Percentiles rank a stretch among this genome's conserved stretches.
These are phyloP conservation scores for Solanum appendiculatum DNA, from an alignment of 257 asterid species.

Conservation along the genomic window DNA sequence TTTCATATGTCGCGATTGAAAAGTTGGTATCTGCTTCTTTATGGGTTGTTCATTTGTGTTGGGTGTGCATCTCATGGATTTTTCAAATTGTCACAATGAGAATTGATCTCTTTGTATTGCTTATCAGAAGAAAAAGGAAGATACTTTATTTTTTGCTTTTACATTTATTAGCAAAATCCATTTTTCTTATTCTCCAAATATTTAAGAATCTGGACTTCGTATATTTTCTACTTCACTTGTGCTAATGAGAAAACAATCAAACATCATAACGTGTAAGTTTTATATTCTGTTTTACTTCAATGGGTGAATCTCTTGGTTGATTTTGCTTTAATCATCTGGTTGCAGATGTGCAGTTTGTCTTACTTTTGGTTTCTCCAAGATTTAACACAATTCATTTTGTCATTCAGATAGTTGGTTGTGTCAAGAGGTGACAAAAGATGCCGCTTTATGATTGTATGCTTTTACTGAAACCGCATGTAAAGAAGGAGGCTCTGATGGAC, in stretches of 20 bases:
- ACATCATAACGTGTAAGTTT: too few relatives aligned
- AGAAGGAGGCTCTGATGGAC: constrained; percentile 29
- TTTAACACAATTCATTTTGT: neutral
- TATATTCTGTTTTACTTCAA: neutral
- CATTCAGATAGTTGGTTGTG: neutral
- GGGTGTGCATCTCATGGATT: neutral
- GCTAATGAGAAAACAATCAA: neutral
- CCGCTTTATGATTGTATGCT: constrained; percentile 94
- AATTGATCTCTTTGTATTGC: neutral
- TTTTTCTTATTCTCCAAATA: neutral
- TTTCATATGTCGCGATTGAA: neutral
- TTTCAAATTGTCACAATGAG: neutral
- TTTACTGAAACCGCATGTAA: constrained; percentile 54
- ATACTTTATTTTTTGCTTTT: neutral
- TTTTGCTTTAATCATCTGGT: neutral
- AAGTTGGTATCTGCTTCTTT: neutral
- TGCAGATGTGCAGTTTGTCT: neutral
- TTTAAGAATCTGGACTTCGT: neutral
- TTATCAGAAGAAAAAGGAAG: neutral
- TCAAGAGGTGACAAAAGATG: constrained; percentile 28
- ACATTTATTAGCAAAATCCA: neutral
- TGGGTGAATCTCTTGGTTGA: neutral
- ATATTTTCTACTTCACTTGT: neutral
- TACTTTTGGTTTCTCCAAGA: neutral
- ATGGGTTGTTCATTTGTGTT: neutral